Base-by-base conservation (phyloP, 2,329 filamentous ascomycete species). In the Aureobasidium sp. region DNA sequence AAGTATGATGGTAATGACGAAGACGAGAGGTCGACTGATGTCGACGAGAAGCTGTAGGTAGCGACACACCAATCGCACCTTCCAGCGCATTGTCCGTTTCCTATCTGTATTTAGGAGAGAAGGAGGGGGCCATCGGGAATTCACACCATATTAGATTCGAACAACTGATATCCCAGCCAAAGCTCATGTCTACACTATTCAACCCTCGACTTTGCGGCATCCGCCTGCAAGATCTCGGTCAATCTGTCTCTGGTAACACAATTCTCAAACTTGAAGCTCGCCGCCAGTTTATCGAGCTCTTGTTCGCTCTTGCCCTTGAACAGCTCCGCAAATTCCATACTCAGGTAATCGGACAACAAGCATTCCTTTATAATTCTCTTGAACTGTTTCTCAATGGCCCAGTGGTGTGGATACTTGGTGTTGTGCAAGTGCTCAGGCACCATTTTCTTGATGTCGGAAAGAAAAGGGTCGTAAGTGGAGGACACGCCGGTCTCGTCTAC, bases 231-330 rank as follows among this genome's bases (percentile, higher is more conserved):
- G 49, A 81, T 79, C 64, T 77, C 73, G 64, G 84, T 84, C 66
- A 85, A 67, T 1, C 74, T 75, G 45, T 81, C 76, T 35, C 83
- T 70, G 68, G 78, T 77, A 42, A 80, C 63, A 66, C 82, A 85
- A 47, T 81, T 76, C 50, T 84, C 80, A 66, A 83, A 78, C 29
- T 75, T 75, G 67, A 85, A 85, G 62, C 76, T 82, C 15, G 69
- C 72, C 0, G 81, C 81, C 48, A 83, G 70, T 62, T 78, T 79
- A 63, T 86, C 82, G 27, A 86, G 67, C 66, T 85, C 79, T 29
- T 78, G 76, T 49, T 78, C 68, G 0, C 69, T 76, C 75, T 81
- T 82, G 2, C 73, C 82, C 37, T 73, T 70, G 65, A 86, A 86
- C 35, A 82, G 69, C 65, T 78, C 77, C 0, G 82, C 83, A 70